Percentiles rank a stretch among this genome's conserved stretches.
phyloP scores from a whole-genome alignment of 345 rosid genomes.

The Brassica rapa region DNA sequence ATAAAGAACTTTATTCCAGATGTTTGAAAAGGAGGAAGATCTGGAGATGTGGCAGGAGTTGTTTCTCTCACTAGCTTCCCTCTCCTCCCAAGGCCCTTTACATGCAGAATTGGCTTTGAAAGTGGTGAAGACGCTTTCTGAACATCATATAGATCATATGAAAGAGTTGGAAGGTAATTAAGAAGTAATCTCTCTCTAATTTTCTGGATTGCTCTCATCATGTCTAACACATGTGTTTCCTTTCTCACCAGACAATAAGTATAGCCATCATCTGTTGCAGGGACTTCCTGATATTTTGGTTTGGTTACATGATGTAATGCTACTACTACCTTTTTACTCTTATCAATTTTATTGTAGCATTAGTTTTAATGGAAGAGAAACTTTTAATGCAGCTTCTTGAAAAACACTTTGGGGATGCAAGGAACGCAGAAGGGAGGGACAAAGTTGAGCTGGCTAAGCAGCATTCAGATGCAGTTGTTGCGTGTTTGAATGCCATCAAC shows the following conservation, averaged over 20 bases:
- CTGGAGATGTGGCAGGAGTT: not conserved
- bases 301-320: not conserved
- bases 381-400: conserved; percentile 1
- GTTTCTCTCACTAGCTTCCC: not conserved
- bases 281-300: not conserved
- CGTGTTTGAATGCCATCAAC: not conserved
- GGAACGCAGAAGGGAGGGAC: not conserved
- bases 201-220: not conserved
- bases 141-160: too few species aligned
- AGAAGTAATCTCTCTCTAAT: too few species aligned
- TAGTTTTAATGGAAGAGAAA: not conserved
- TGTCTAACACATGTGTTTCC: not conserved
- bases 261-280: not conserved
- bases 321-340: not conserved
- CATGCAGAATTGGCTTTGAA: not conserved
- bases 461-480: not conserved
- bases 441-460: not conserved
- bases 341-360: not conserved
- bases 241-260: not conserved
- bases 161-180: not conserved
- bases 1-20: not conserved
- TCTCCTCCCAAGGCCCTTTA: not conserved
- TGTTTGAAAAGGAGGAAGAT: not conserved
- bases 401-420: not conserved
- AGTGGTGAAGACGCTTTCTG: not conserved